Percentiles rank a stretch among this genome's conserved stretches.
phyloP scores from a whole-genome alignment of 169 alveolate genomes.

The Plasmodium blacklocki region DNA sequence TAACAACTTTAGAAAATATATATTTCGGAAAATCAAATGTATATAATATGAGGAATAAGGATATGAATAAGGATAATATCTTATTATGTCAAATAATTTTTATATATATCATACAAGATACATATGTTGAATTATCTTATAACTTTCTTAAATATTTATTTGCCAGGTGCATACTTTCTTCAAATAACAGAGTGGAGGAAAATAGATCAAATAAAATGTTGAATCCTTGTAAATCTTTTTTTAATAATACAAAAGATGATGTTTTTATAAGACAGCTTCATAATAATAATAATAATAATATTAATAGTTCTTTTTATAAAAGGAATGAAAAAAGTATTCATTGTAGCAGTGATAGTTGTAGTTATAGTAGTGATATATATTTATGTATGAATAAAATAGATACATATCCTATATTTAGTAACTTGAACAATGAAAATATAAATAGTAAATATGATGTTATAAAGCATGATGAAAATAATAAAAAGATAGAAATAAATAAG shows the following conservation, averaged over 20 bases:
- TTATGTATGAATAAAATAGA: neutral
- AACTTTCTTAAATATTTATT: conserved; percentile 14
- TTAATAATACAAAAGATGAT: neutral
- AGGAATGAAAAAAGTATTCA: neutral
- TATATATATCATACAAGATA: conserved; percentile 33
- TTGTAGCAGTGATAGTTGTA: neutral
- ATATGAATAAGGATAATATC: too few relatives aligned
- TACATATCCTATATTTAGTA: neutral
- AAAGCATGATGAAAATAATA: neutral
- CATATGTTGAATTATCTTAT: conserved; percentile 32
- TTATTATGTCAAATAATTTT: neutral
- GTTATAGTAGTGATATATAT: neutral
- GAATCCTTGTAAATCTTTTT: neutral
- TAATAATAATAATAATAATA: neutral
- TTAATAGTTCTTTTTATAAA: neutral
- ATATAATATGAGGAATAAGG: neutral
- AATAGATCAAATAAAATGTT: neutral
- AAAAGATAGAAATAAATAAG: neutral
- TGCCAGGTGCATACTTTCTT: neutral
- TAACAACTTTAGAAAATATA: conserved; percentile 12
- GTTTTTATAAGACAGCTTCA: neutral
- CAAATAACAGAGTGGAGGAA: neutral
- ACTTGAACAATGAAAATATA: neutral
- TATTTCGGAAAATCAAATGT: conserved; percentile 6
- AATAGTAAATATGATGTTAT: neutral